Evolutionary conservation across 2,329 filamentous ascomycete species (phyloP), one percentile per base, ranked within the genome.

Genomic region (Pseudocercospora pini-densiflorae): DNA sequence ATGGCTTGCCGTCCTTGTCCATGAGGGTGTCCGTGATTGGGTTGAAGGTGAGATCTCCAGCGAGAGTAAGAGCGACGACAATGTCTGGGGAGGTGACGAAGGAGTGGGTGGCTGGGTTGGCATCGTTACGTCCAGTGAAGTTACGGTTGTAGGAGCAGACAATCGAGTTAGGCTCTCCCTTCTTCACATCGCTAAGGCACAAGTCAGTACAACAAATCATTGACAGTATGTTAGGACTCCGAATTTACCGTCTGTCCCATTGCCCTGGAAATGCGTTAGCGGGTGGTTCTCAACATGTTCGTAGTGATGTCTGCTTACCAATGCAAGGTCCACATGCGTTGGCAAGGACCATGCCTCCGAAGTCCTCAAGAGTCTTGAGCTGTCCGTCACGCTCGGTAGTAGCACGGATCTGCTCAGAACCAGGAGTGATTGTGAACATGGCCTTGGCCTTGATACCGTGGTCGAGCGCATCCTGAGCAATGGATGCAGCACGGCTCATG

Each of bases 101-200:
- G 65, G 92, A 92, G 85, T 97, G 93, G 60, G 93, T 97, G 63
- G 93, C 93, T 47, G 93, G 93, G 87, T 97, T 98, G 73, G 92
- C 93, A 75, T 97, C 94, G 81, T 98, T 98, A 79, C 95, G 93
- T 73, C 94, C 94, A 68, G 94, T 98, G 86, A 99, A 98, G 89
- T 99, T 98, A 83, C 95, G 93, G 91, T 99, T 99, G 90, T 97
- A 99, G 29, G 95, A 98, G 55, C 94, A 97, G 79, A 99, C 86
- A 80, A 99, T 99, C 6, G 93, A 96, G 89, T 99, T 99, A 77
- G 93, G 85, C 75, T 92, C 90, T 73, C 94, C 94, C 89, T 98
- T 97, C 87, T 94, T 91, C 64, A 98, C 93, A 75, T 27, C 24
- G 5, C 24, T 27, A 27, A 98, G 45, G 29, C 16, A 19, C 33